Conservation (phyloP, 345 rosid genomes). For the Reutealis trisperma region DNA sequence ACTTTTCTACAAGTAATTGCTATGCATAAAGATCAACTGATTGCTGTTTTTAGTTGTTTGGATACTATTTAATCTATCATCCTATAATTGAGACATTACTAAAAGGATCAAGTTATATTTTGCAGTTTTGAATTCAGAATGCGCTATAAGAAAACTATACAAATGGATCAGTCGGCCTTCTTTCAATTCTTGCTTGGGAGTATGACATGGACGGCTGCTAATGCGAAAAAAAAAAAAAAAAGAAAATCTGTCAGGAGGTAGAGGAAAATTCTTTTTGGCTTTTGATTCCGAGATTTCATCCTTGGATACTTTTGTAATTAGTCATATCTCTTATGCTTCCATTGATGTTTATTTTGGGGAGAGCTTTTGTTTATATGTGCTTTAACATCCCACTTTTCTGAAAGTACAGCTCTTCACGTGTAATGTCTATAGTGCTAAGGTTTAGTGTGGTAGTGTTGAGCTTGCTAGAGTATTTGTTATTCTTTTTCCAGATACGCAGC, state of each 20-base stretch:
- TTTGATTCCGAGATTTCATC: background rate
- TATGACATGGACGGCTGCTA: background rate
- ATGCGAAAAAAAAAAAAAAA: background rate
- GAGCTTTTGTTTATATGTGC: background rate
- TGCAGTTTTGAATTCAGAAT: conserved; percentile 9
- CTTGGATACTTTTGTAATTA: conserved; percentile 16
- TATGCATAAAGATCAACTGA: background rate
- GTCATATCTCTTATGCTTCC: background rate
- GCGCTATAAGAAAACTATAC: background rate
- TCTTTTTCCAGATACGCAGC: conserved; percentile 24
- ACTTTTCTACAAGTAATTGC: background rate
- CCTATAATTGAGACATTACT: background rate
- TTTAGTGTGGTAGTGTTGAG: conserved; percentile 20
- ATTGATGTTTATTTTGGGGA: conserved; percentile 7
- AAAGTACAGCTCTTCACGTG: background rate
- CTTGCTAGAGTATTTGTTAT: conserved; percentile 14
- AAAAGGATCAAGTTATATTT: background rate
- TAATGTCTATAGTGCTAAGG: conserved; percentile 1
- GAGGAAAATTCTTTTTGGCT: background rate
- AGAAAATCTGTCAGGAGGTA: background rate
- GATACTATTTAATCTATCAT: background rate
- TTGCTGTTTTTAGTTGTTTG: background rate
- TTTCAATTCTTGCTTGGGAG: background rate
- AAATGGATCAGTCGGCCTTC: background rate
- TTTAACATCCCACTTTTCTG: background rate